phyloP scores from a whole-genome alignment of 805 yeast species.

The Groenewaldozyma salmanticensis region DNA sequence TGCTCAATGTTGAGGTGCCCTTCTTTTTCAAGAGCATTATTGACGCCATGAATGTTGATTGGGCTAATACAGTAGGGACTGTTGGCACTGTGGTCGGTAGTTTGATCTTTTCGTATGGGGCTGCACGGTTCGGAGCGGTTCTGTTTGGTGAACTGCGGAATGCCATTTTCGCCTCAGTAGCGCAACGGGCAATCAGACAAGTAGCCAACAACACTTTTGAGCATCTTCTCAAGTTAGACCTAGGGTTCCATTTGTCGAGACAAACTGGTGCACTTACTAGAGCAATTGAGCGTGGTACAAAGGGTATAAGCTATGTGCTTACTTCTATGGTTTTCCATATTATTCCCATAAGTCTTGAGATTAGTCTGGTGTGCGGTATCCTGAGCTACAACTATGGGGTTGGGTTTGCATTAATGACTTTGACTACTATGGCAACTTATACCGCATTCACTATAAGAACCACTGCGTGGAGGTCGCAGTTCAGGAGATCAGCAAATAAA shows the following conservation, averaged over 20 bases:
- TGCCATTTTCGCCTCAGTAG: conserved; percentile 91
- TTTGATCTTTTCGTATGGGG: conserved; percentile 77
- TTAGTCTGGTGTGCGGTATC: conserved; percentile 85
- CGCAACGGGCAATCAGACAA: conserved; percentile 84
- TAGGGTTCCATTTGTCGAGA: conserved; percentile 78
- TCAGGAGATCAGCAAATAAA: conserved; percentile 77
- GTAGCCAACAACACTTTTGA: conserved; percentile 83
- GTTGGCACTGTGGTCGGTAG: conserved; percentile 57
- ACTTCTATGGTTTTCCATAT: conserved; percentile 98
- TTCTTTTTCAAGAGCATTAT: conserved; percentile 83
- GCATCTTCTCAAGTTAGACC: conserved; percentile 74
- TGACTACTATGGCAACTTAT: conserved; percentile 81
- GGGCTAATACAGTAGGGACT: conserved; percentile 59
- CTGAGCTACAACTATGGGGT: conserved; percentile 87
- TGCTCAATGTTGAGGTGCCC: conserved; percentile 91
- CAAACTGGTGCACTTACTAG: conserved; percentile 96
- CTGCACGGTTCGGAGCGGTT: conserved; percentile 89
- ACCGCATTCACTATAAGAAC: conserved; percentile 81
- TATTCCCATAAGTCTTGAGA: conserved; percentile 85
- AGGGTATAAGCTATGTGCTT: conserved; percentile 88
- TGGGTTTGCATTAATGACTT: conserved; percentile 80
- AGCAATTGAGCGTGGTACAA: conserved; percentile 96
- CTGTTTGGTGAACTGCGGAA: conserved; percentile 89
- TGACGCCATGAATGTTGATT: conserved; percentile 88
- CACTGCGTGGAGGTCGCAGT: conserved; percentile 92